These are phyloP conservation scores for Aurantiochytrium sp. DNA, from an alignment of 108 stramenopile genomes.

Conservation along the genomic window DNA sequence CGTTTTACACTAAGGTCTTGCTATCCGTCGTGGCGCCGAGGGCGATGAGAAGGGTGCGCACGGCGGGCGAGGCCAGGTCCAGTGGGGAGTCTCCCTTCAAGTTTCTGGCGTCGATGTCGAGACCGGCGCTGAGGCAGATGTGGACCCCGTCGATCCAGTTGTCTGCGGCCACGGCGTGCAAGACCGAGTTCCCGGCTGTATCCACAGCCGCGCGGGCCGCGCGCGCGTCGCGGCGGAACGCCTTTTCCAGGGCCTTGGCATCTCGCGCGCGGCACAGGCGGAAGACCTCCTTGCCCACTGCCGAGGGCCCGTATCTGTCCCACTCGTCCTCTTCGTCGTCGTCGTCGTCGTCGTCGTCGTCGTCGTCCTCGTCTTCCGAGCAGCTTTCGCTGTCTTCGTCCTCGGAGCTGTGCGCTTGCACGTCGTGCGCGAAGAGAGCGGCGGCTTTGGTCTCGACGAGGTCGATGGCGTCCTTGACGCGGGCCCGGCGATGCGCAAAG, in stretches of 20 bases:
- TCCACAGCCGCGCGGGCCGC: not conserved
- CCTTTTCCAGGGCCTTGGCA: not conserved
- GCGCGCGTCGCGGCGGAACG: not conserved
- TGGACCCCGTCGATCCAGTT: constrained; percentile 12
- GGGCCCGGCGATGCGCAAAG: not conserved
- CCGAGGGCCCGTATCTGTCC: not conserved
- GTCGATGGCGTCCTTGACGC: not conserved
- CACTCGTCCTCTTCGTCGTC: not conserved
- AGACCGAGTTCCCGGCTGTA: not conserved
- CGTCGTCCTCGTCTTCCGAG: not conserved
- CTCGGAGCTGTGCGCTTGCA: not conserved
- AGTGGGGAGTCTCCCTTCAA: not conserved
- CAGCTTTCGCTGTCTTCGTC: not conserved
- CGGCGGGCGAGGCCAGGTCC: not conserved
- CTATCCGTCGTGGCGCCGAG: not conserved
- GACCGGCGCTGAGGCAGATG: not conserved
- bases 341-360: not conserved
- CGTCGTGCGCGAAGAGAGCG: not conserved
- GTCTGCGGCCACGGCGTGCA: not conserved
- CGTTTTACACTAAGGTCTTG: no score
- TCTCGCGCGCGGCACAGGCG: not conserved
- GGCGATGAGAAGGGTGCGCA: not conserved
- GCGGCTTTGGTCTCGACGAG: not conserved
- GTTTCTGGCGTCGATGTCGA: not conserved
- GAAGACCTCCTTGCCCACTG: not conserved